Base-by-base conservation (phyloP, 1,139 yeast genomes). In the Kurtzmaniella quercitrusa region DNA sequence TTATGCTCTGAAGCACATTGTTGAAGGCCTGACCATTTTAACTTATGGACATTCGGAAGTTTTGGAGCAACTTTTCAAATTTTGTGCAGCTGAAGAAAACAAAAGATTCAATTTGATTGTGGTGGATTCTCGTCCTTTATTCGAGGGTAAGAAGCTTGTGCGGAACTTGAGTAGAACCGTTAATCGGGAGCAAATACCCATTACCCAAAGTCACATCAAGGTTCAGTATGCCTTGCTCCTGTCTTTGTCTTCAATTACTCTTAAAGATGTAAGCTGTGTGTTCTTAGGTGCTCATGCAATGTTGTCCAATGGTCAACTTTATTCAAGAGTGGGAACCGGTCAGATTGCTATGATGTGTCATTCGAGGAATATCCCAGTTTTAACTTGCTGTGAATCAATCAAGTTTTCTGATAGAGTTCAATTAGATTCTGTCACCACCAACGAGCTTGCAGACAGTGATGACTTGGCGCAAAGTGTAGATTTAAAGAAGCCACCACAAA, bases 231-330 rank as follows among this genome's bases (percentile, higher is more conserved):
- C 85, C 26, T 68, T 89, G 51, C 80, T 93, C 48, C 84, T 84
- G 43, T 85, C 96, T 8, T 71, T 94, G 40, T 80, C 93, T 4
- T 80, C 94, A 11, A 84, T 89, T 9, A 74, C 91, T 50, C 80
- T 83, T 50, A 88, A 86, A 51, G 75, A 70, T 42, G 94, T 93
- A 21, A 94, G 93, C 53, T 85, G 87, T 50, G 96, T 93, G 5
- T 85, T 94, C 61, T 70, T 94, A 36, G 98, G 98, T 9, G 98
- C 98, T 0, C 98, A 93, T 60, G 95, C 98, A 32, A 91, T 94
- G 88, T 74, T 93, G 46, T 88, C 97, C 12, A 94, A 94, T 59
- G 98, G 98, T 1, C 80, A 91, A 60, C 74, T 94, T 46, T 89
- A 88, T 59, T 86, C 97, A 2, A 77, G 99, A 49, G 97, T 89